phyloP scores from a whole-genome alignment of 192 early-diverging fungal species.

The Entomortierella chlamydospora region DNA sequence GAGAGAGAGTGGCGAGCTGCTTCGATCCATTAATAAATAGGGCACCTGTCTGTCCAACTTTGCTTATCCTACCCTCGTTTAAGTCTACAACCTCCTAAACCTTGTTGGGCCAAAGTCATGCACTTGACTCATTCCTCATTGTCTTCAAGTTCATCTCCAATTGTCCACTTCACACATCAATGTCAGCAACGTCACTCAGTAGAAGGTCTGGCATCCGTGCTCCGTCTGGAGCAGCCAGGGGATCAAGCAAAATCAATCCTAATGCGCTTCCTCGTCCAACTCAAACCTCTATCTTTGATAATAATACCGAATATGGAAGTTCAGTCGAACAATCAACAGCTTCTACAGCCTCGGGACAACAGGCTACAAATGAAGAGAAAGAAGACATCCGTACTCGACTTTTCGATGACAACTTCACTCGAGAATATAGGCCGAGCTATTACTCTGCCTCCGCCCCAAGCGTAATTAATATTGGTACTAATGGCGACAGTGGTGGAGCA shows the following conservation, averaged over 20 bases:
- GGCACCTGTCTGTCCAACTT: neutral
- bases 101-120: neutral
- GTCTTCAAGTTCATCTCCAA: neutral
- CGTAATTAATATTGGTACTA: neutral
- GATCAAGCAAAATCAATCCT: neutral
- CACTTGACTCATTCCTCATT: constrained; percentile 1
- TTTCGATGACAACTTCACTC: constrained; percentile 23
- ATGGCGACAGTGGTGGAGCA: neutral
- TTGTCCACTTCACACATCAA: neutral
- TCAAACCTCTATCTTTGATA: neutral
- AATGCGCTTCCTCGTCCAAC: constrained; percentile 10
- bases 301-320: neutral
- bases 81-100: neutral
- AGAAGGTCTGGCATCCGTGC: constrained; percentile 14
- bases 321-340: neutral
- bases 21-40: neutral
- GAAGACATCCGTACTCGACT: constrained; percentile 16
- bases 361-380: neutral
- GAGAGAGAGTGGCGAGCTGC: constrained; percentile 4
- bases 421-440: constrained; percentile 16
- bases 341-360: neutral
- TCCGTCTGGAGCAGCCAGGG: neutral
- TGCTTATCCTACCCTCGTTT: neutral
- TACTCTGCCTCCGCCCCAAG: neutral
- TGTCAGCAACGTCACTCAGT: constrained; percentile 19